Conservation (phyloP, 495 filamentous ascomycete genomes). For the Lepraria neglecta region DNA sequence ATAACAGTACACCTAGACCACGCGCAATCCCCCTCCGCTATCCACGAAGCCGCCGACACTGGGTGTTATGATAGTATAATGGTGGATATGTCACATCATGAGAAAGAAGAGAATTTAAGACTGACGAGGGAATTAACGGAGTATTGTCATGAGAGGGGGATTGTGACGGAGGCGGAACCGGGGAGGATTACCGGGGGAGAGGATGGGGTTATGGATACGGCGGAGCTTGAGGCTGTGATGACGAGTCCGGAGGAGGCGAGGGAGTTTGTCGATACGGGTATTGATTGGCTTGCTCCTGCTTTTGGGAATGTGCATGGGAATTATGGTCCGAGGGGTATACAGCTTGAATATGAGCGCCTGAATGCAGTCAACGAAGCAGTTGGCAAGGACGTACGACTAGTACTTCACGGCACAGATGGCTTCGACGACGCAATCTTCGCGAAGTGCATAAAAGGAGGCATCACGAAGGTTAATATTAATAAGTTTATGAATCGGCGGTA, state of each 20-base stretch:
- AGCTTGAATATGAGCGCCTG: constrained; percentile 66
- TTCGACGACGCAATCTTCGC: constrained; percentile 63
- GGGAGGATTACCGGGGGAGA: constrained; percentile 80
- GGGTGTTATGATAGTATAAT: constrained; percentile 74
- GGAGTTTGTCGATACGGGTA: constrained; percentile 71
- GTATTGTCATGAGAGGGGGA: constrained; percentile 69
- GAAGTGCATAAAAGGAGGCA: constrained; percentile 62
- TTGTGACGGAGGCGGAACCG: constrained; percentile 74
- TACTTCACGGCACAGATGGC: constrained; percentile 73
- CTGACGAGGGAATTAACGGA: constrained; percentile 62
- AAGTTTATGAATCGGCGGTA: constrained; percentile 73
- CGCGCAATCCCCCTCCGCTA: constrained; percentile 65
- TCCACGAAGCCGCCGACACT: constrained; percentile 57
- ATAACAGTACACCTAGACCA: constrained; percentile 73
- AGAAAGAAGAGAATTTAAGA: constrained; percentile 71
- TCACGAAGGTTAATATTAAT: constrained; percentile 78
- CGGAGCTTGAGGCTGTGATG: constrained; percentile 63
- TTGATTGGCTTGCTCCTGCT: constrained; percentile 76
- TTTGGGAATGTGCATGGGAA: constrained; percentile 85
- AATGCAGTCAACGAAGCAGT: constrained; percentile 56
- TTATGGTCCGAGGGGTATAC: constrained; percentile 68
- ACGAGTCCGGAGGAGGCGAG: constrained; percentile 73
- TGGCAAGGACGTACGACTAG: constrained; percentile 55
- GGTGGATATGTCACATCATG: constrained; percentile 78
- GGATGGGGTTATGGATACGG: constrained; percentile 73